A percentile compares a stretch with the other conserved stretches of the same genome.
These are phyloP conservation scores for Fusarium nematophilum DNA, from an alignment of 2,329 filamentous ascomycete genomes.

Conservation along the genomic window DNA sequence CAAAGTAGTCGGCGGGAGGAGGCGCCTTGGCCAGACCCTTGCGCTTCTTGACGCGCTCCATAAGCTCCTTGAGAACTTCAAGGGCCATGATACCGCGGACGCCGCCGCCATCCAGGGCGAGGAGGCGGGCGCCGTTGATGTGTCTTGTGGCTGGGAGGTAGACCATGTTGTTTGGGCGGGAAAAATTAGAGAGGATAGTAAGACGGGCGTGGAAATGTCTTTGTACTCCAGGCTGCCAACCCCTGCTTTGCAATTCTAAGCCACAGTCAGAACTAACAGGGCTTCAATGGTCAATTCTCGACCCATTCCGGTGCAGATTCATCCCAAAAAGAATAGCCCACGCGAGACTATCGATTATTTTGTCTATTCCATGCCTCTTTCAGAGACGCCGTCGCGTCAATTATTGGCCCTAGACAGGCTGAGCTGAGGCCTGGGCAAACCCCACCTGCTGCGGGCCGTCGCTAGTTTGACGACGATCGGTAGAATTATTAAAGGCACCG, in stretches of 20 bases:
- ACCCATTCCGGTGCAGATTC: no score
- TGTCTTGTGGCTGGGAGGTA: conserved; percentile 5
- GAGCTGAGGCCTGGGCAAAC: background rate
- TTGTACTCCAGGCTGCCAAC: background rate
- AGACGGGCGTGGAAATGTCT: background rate
- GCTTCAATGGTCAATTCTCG: no score
- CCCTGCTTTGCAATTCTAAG: background rate
- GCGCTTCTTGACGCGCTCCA: conserved; percentile 2
- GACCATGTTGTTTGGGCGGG: background rate
- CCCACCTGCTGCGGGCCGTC: background rate
- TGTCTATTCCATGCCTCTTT: background rate
- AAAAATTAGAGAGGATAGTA: background rate
- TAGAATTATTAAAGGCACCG: no score
- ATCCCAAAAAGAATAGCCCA: no score
- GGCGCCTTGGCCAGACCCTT: background rate
- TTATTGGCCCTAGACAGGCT: background rate
- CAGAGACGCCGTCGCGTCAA: background rate
- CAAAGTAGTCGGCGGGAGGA: conserved; percentile 27
- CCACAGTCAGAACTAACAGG: background rate
- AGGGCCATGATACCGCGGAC: conserved; percentile 15
- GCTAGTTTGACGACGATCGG: background rate
- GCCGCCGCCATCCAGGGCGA: conserved; percentile 17
- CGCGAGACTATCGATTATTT: background rate
- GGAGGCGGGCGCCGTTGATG: conserved; percentile 16
- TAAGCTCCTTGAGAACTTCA: conserved; percentile 5